Conservation (phyloP, 345 rosid genomes). For the Kandelia obovata region DNA sequence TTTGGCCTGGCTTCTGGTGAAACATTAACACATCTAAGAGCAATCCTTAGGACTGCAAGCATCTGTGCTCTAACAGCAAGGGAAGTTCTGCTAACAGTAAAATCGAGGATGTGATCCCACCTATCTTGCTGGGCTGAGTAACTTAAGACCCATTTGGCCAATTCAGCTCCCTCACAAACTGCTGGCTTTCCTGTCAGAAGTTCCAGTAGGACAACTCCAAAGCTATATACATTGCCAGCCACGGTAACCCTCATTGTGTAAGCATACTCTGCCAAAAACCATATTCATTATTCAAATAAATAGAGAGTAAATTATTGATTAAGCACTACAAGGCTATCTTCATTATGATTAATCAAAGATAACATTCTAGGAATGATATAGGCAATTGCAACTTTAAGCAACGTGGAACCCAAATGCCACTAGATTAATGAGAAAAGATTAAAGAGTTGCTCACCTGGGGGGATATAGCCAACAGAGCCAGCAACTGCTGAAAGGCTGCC, state of each 20-base stretch:
- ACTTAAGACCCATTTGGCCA: constrained; percentile 72
- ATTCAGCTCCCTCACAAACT: constrained; percentile 62
- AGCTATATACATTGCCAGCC: constrained; percentile 81
- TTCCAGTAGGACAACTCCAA: constrained; percentile 75
- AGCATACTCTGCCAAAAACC: constrained; percentile 66
- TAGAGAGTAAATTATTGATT: neutral
- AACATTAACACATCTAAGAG: constrained; percentile 61
- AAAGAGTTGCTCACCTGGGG: constrained; percentile 58
- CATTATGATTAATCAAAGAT: neutral
- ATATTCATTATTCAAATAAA: neutral
- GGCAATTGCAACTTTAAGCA: neutral
- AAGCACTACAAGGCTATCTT: neutral
- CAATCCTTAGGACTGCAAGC: constrained; percentile 68
- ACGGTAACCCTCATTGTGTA: constrained; percentile 84
- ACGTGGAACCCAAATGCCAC: neutral
- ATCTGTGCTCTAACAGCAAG: constrained; percentile 54
- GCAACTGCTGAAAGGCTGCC: constrained; percentile 84
- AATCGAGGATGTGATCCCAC: constrained; percentile 64
- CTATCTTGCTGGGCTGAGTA: constrained; percentile 43
- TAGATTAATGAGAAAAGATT: neutral
- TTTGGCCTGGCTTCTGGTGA: constrained; percentile 74
- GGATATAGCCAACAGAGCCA: constrained; percentile 81
- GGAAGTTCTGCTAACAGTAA: constrained; percentile 58
- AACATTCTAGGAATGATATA: neutral
- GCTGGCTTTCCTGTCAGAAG: constrained; percentile 78